Evolutionary conservation across 139 green algal species (phyloP).

Genomic region (Asterochloris erici): DNA sequence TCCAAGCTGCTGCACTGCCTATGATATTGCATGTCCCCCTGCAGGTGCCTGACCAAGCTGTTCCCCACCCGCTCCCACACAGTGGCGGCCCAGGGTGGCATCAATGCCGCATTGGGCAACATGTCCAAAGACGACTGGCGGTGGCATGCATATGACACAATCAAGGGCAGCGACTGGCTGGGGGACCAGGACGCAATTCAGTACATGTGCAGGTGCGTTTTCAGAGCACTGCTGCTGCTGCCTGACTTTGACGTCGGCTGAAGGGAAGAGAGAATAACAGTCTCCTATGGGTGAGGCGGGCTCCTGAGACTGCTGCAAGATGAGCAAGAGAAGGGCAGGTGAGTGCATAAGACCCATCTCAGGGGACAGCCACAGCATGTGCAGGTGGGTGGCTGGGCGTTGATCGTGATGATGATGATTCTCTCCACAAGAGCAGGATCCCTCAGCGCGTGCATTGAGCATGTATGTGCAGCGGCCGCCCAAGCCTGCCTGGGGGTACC

Average conservation of each 20-base stretch:
- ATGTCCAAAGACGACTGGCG: conserved; percentile 98
- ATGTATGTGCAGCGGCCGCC: no score
- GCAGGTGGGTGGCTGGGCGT: no score
- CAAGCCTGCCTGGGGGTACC: no score
- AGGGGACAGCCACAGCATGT: no score
- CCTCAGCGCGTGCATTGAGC: no score
- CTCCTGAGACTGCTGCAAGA: no score
- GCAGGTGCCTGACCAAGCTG: conserved; percentile 98
- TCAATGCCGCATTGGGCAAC: conserved; percentile 99
- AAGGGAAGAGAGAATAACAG: no score
- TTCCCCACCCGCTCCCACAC: conserved; percentile 99
- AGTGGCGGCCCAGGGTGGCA: conserved; percentile 96
- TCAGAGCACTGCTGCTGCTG: conserved; percentile 4
- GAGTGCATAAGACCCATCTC: no score
- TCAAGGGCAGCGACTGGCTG: conserved; percentile 99
- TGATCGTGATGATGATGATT: no score
- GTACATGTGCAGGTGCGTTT: conserved; percentile 68
- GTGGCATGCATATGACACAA: conserved; percentile 99
- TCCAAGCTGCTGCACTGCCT: not conserved
- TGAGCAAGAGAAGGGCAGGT: no score
- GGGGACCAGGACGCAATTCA: conserved; percentile 88
- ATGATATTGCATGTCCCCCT: not conserved
- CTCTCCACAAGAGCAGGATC: no score
- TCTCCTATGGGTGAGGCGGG: no score
- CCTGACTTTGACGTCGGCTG: not conserved